phyloP scores from a whole-genome alignment of 2,329 filamentous ascomycete species.

The Fusarium sp. region DNA sequence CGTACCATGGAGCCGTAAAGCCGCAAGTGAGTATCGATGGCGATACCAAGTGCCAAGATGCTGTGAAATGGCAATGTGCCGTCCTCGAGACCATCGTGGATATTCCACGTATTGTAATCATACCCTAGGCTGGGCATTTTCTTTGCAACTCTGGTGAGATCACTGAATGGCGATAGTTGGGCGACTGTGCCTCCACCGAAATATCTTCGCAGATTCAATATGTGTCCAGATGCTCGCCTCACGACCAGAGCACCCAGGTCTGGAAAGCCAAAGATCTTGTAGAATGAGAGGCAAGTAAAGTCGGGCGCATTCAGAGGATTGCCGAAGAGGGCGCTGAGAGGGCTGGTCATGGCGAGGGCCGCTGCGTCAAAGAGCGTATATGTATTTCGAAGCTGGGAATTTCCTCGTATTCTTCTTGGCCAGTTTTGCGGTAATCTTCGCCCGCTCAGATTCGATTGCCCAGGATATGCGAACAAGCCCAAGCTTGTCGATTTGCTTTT shows the following conservation, averaged over 20 bases:
- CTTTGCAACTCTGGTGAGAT: slow-evolving; percentile 51
- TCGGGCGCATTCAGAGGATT: slow-evolving; percentile 65
- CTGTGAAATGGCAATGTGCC: slow-evolving; percentile 74
- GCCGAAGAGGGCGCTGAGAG: slow-evolving; percentile 62
- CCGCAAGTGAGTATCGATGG: slow-evolving; percentile 65
- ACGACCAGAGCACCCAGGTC: slow-evolving; percentile 71
- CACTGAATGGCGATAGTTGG: slow-evolving; percentile 54
- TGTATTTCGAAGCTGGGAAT: slow-evolving; percentile 37
- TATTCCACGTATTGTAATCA: slow-evolving; percentile 51
- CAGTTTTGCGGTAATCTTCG: slow-evolving; percentile 69
- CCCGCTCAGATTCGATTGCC: slow-evolving; percentile 77
- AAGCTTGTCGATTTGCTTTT: slow-evolving; percentile 34
- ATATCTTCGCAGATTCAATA: slow-evolving; percentile 66
- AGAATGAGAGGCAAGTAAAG: slow-evolving; percentile 70
- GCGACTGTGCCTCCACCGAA: slow-evolving; percentile 77
- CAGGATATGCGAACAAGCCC: slow-evolving; percentile 71
- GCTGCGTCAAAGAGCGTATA: slow-evolving; percentile 72
- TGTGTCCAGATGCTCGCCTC: slow-evolving; percentile 64
- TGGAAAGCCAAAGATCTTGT: slow-evolving; percentile 76
- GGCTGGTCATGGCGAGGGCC: slow-evolving; percentile 70
- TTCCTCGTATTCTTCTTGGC: slow-evolving; percentile 54
- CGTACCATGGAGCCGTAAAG: slow-evolving; percentile 66
- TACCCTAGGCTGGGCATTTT: slow-evolving; percentile 52
- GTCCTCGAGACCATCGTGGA: slow-evolving; percentile 73
- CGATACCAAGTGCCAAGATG: slow-evolving; percentile 70